Evolutionary conservation across 1,284 basidiomycete species (phyloP), one percentile per base, ranked within the genome.

Genomic region (Ustilago curta): DNA sequence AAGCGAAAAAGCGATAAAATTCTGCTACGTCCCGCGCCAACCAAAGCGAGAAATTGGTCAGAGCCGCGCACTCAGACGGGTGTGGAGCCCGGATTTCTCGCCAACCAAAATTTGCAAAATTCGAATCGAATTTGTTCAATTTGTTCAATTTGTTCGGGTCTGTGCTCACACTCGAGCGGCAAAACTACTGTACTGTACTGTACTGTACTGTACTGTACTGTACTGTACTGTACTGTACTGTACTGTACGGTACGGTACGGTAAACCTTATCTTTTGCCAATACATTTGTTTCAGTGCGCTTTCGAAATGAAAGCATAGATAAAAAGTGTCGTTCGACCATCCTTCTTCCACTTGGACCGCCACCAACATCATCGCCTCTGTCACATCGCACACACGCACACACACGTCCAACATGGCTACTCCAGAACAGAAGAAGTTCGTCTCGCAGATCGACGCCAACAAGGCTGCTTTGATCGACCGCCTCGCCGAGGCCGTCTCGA

Each of bases 401-500:
- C 8, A n/a, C 27, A 8, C 25, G 14, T n/a, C 57, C 57, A 70
- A 29, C 21, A 76, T 76, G 74, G 74, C 70, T 23, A 76, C 58
- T 55, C 47, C 66, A 53, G 62, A 69, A 29, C 76, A 77, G 61
- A 68, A 77, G 27, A 79, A 76, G 62, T 77, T 84, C 70, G 49
- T 82, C 56, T 56, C 63, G 40, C 80, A 84, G 58, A 81, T 84
- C 63, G 82, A 84, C 54, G 67, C 66, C 61, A 80, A 84, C 74
- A 76, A 83, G 70, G 59, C 68, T 25, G 76, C 70, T 21, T 44
- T 80, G 37, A 80, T 85, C 52, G 66, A 79, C 40, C 68, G 77
- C 16, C 77, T 85, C 4, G 81, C 79, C 47, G 61, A 79, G 45
- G 83, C 82, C 27, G 81, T 84, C 43, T 81, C 78, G 48, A 84